Conservation (phyloP, 495 filamentous ascomycete species). For the Penicillium flavigenum region DNA sequence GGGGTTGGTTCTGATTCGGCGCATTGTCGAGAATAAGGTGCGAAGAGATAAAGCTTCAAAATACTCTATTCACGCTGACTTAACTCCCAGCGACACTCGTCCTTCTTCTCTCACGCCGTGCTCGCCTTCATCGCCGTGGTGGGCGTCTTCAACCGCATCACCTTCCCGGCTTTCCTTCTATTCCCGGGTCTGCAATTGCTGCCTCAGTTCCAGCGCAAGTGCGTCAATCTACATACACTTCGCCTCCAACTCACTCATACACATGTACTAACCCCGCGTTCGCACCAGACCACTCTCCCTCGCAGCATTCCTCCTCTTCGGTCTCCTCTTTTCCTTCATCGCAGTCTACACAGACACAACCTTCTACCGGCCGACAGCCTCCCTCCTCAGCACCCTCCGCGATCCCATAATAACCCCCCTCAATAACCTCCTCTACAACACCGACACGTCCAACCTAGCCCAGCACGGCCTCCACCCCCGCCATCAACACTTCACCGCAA, state of each 20-base stretch:
- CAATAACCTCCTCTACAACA: constrained; percentile 91
- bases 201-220: constrained; percentile 83
- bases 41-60: constrained; percentile 8
- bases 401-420: constrained; percentile 79
- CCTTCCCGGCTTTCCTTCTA: constrained; percentile 87
- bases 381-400: constrained; percentile 49
- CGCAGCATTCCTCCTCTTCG: constrained; percentile 57
- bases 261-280: constrained; percentile 16
- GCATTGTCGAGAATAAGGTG: constrained; percentile 78
- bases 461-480: constrained; percentile 87
- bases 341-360: constrained; percentile 79
- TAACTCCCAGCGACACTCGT: constrained; percentile 61
- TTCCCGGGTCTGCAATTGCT: constrained; percentile 77
- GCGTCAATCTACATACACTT: constrained; percentile 26
- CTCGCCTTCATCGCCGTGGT: constrained; percentile 79
- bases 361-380: constrained; percentile 68
- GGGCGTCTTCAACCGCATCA: constrained; percentile 93
- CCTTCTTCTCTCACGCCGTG: constrained; percentile 68
- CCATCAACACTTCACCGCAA: constrained; percentile 84
- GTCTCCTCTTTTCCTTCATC: constrained; percentile 60
- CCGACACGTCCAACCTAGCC: constrained; percentile 71
- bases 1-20: constrained; percentile 84
- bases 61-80: constrained; percentile 8
- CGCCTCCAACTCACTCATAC: background rate
- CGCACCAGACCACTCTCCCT: constrained; percentile 64